Evolutionary conservation across 1,284 basidiomycete genomes (phyloP).

Genomic region (Marasmius oreades): DNA sequence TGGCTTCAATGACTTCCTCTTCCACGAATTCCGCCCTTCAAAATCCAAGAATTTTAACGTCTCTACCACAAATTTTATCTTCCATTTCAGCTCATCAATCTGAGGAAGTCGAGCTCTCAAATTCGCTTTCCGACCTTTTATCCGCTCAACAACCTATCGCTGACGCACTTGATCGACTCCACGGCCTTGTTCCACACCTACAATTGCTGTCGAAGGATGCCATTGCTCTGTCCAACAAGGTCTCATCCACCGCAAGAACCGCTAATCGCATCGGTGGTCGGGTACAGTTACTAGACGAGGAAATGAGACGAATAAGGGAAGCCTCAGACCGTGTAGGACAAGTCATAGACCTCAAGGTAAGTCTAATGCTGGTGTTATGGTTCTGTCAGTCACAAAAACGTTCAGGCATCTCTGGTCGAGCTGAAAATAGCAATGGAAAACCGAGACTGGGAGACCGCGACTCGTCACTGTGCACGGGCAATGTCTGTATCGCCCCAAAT

Average conservation of each 20-base stretch:
- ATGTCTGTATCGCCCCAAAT: slow-evolving; percentile 81
- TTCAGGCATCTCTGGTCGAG: slow-evolving; percentile 74
- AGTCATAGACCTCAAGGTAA: slow-evolving; percentile 87
- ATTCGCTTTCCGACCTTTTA: slow-evolving; percentile 72
- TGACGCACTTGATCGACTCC: slow-evolving; percentile 60
- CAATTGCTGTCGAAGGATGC: slow-evolving; percentile 65
- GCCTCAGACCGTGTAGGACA: slow-evolving; percentile 83
- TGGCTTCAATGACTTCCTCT: neutral
- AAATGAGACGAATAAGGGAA: slow-evolving; percentile 84
- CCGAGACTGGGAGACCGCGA: slow-evolving; percentile 94
- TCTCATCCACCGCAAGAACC: slow-evolving; percentile 72
- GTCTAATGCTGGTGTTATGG: slow-evolving; percentile 13
- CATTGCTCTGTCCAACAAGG: slow-evolving; percentile 49
- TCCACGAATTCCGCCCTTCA: neutral
- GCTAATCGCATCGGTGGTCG: slow-evolving; percentile 89
- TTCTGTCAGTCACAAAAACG: slow-evolving; percentile 10
- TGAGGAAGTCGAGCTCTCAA: slow-evolving; percentile 75
- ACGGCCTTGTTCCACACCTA: slow-evolving; percentile 61
- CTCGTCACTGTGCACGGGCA: slow-evolving; percentile 85
- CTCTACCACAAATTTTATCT: slow-evolving; percentile 64
- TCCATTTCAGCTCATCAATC: slow-evolving; percentile 73
- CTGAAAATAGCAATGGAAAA: slow-evolving; percentile 77
- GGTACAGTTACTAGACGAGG: slow-evolving; percentile 85
- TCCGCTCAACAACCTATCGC: slow-evolving; percentile 67
- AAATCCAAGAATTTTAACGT: slow-evolving; percentile 54